Conservation (phyloP, 2,329 filamentous ascomycete genomes). For the Trichoderma gracile region DNA sequence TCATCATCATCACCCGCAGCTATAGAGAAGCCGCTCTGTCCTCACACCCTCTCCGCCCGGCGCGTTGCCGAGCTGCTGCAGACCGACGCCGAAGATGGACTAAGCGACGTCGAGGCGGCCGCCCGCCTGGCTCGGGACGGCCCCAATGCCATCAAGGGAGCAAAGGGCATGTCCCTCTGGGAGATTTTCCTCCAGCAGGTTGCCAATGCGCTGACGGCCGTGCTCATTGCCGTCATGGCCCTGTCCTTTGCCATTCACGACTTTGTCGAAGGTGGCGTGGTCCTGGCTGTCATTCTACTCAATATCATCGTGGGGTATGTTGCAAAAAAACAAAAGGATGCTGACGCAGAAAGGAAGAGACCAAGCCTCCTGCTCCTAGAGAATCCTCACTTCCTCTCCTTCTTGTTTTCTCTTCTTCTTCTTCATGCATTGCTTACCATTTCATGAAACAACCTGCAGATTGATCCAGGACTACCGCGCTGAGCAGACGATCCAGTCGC, state of each 20-base stretch:
- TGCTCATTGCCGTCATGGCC: conserved; percentile 74
- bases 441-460: conserved; percentile 35
- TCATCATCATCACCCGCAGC: conserved; percentile 4
- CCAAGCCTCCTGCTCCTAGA: conserved; percentile 16
- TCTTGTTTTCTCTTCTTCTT: background rate
- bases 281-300: conserved; percentile 64
- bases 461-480: conserved; percentile 62
- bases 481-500: conserved; percentile 62
- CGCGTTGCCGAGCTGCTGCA: conserved; percentile 42
- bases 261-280: conserved; percentile 64
- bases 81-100: conserved; percentile 57
- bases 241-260: conserved; percentile 66
- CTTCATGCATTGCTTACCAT: conserved; percentile 3
- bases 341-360: conserved; percentile 22
- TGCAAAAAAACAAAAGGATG: background rate
- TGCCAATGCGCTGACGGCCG: conserved; percentile 73
- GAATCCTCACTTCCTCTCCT: conserved; percentile 27
- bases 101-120: conserved; percentile 62
- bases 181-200: conserved; percentile 76
- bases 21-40: conserved; percentile 41
- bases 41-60: conserved; percentile 42
- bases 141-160: conserved; percentile 69
- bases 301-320: conserved; percentile 67
- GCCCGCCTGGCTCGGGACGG: conserved; percentile 66
- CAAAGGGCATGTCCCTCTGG: conserved; percentile 71